Base-by-base conservation (phyloP, 176 grass and related monocot species). In the Bolboschoenus planiculmis region DNA sequence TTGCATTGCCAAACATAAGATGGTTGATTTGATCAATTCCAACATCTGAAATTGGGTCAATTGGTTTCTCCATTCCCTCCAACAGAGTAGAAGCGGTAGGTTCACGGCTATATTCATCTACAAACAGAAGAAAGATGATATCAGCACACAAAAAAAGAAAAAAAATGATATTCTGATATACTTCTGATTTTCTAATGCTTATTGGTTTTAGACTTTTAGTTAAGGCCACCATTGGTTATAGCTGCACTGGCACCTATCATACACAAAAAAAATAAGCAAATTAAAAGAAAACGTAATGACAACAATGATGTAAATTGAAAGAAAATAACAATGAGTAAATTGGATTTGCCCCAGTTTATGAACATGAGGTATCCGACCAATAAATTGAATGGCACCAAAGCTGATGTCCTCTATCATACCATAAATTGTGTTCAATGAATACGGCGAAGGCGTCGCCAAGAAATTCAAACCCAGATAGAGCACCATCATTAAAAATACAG, bases 391-490 rank as follows among this genome's bases (percentile, higher is more conserved):
- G 14, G 39, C 24, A 48, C 16, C 6, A 16, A 51, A 67, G 2
- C 10, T 29, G 7, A 46, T 47, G 44, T 47, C 23, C 5, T 44
- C 56, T 78, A 39, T 60, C 87, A 83, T 78, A 92, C 88, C 88
- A 80, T 85, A 84, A 34, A 92, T 86, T 74, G 80, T 81, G 27
- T 53, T 80, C 27, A 87, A 85, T 60, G 62, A 87, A 85, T 53
- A 85, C 4, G 87, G 85, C 20, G 85, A 20, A 66, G 83, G 85
- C 15, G 85, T 30, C 3, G 65, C 37, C 72, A 89, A 53, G 60
- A 92, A 90, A 86, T 90, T 92, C 51, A 87, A 89, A 7, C 85
- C 85, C 62, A 89, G 13, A 77, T 92, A 90, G 13, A 90, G 78
- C 35, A 81, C 11, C 83, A 92, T 74, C 18, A 37, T 54, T 20